Conservation (phyloP, 306 rosid genomes). For the Canavalia ensiformis region DNA sequence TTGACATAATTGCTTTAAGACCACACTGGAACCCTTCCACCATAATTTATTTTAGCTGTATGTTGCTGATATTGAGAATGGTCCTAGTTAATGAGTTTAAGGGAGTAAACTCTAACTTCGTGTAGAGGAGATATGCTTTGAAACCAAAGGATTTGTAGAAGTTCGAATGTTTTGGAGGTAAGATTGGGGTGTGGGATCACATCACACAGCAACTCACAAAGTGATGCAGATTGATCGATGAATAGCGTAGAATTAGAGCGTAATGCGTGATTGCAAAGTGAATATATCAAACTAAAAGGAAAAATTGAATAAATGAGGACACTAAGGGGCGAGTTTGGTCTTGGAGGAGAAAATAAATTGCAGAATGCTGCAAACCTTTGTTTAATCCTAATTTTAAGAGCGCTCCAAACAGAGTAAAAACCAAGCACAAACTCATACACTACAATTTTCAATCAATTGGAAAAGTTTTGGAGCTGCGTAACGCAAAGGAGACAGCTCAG, state of each 20-base stretch:
- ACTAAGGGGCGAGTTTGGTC: background rate
- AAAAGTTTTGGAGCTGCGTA: background rate
- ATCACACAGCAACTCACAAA: background rate
- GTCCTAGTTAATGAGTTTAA: background rate
- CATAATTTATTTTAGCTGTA: constrained; percentile 1
- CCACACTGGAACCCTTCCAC: background rate
- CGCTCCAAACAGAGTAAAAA: constrained; percentile 30
- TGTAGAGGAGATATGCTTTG: background rate
- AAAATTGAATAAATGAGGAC: too few species aligned
- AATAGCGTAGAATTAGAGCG: too few species aligned
- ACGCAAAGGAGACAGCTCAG: too few species aligned
- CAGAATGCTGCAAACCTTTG: background rate
- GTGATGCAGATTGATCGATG: background rate
- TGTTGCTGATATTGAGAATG: background rate
- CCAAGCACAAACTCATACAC: constrained; percentile 8
- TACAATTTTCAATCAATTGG: background rate
- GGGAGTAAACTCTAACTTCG: background rate
- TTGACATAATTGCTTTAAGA: background rate
- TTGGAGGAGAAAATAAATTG: background rate
- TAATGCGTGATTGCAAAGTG: background rate
- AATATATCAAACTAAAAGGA: too few species aligned
- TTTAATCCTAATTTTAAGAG: constrained; percentile 2
- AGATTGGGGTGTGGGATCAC: background rate
- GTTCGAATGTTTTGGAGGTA: background rate
- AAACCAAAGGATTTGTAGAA: background rate